Conservation (phyloP, 2,329 filamentous ascomycete genomes). For the Trichophyton benhamiae region DNA sequence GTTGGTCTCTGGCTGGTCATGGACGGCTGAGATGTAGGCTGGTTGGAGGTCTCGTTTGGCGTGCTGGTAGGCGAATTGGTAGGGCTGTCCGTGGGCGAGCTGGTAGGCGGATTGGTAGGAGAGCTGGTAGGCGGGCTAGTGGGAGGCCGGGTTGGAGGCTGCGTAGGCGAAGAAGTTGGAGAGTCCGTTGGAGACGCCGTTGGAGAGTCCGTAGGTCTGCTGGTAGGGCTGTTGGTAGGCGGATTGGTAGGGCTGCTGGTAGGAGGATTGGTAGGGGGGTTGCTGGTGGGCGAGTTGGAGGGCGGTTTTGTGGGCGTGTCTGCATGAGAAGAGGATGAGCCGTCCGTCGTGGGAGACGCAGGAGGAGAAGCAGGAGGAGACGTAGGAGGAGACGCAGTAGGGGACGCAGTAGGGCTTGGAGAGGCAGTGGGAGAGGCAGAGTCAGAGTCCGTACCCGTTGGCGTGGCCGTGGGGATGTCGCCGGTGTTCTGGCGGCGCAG, state of each 20-base stretch:
- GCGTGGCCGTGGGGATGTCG: constrained; percentile 7
- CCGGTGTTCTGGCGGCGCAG: constrained; percentile 10
- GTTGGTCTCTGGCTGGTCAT: constrained; percentile 8
- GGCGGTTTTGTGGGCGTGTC: neutral
- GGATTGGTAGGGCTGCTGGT: constrained; percentile 1
- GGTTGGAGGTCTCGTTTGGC: constrained; percentile 6
- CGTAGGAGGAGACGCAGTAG: constrained; percentile 7
- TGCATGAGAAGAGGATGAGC: neutral
- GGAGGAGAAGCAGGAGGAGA: neutral
- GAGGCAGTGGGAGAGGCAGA: neutral
- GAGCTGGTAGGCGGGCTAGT: neutral
- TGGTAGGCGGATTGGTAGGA: neutral
- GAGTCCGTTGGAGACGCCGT: neutral
- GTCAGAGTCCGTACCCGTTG: neutral
- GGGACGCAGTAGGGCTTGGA: neutral
- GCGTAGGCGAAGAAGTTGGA: neutral
- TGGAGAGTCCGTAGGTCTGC: neutral
- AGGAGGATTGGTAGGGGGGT: neutral
- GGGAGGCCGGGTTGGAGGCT: neutral
- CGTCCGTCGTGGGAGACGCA: neutral
- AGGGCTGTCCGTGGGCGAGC: neutral
- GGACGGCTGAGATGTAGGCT: neutral
- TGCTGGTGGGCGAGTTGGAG: neutral
- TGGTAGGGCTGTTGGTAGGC: neutral
- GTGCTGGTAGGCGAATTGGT: constrained; percentile 6